Conservation (phyloP, 139 green algal genomes). For the Chlamydomonas sp. region DNA sequence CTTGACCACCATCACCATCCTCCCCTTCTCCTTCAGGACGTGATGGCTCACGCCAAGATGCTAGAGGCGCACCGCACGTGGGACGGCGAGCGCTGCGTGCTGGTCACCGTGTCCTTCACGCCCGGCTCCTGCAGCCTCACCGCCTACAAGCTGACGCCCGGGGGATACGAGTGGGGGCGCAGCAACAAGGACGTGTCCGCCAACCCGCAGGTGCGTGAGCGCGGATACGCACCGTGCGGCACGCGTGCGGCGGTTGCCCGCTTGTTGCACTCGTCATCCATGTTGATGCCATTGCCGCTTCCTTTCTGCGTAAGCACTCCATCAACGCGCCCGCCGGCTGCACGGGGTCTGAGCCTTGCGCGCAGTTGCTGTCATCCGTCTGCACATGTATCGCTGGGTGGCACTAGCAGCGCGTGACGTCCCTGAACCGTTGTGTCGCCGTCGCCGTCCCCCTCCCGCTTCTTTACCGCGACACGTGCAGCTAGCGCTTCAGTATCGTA, state of each 20-base stretch:
- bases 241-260: too few relatives aligned
- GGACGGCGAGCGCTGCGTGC: conserved; percentile 96
- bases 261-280: neutral
- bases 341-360: too few relatives aligned
- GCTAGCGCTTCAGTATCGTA: neutral
- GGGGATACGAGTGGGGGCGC: conserved; percentile 90
- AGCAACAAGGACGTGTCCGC: conserved; percentile 87
- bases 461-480: neutral
- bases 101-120: conserved; percentile 96
- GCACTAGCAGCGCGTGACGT: too few relatives aligned
- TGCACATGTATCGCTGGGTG: too few relatives aligned
- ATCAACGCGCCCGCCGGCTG: too few relatives aligned
- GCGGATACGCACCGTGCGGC: neutral
- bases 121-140: conserved; percentile 94
- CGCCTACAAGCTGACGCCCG: conserved; percentile 97
- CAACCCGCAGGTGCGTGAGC: conserved; percentile 67
- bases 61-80: conserved; percentile 93
- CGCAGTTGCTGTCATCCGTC: too few relatives aligned
- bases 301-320: too few relatives aligned
- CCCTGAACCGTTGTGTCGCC: too few relatives aligned
- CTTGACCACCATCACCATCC: neutral
- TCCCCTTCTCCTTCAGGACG: conserved; percentile 72
- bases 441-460: too few relatives aligned
- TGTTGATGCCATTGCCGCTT: neutral
- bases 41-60: conserved; percentile 93